phyloP scores from a whole-genome alignment of 805 yeast species.

The Ogataea henricii region DNA sequence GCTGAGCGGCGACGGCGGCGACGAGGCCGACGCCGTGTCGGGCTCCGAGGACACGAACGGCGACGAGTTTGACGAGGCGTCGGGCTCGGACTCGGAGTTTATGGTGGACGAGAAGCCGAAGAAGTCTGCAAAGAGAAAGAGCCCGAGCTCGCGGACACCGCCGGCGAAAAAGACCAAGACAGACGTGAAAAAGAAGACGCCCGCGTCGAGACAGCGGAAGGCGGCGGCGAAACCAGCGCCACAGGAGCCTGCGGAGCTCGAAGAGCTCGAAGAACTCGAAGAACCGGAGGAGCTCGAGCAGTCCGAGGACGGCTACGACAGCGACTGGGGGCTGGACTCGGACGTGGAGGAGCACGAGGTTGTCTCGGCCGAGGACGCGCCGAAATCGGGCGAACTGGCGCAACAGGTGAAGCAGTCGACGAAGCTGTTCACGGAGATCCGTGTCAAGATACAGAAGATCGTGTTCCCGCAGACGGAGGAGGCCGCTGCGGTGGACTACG shows the following conservation, averaged over 20 bases:
- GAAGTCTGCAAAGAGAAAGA: not conserved
- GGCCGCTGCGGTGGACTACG: conserved; percentile 22
- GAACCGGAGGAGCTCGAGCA: conserved; percentile 1
- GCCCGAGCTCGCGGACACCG: conserved; percentile 4
- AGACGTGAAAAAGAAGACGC: conserved; percentile 10
- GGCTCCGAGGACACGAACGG: conserved; percentile 32
- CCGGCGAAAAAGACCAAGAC: conserved; percentile 18
- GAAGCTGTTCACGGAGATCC: conserved; percentile 24
- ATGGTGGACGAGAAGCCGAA: not conserved
- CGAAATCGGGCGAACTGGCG: conserved; percentile 24
- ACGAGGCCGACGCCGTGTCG: conserved; percentile 11
- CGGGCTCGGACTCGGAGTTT: conserved; percentile 3
- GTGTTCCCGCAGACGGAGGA: conserved; percentile 21
- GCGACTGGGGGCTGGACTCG: conserved; percentile 34
- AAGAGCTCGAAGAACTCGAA: too few species aligned
- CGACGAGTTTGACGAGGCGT: conserved; percentile 5
- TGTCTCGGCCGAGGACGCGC: conserved; percentile 21
- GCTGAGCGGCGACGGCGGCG: not conserved
- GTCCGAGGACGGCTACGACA: conserved; percentile 21
- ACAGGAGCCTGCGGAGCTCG: conserved; percentile 2
- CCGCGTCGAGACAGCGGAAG: conserved; percentile 30
- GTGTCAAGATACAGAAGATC: conserved; percentile 27
- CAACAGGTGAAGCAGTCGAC: conserved; percentile 25
- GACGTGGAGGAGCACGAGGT: conserved; percentile 20
- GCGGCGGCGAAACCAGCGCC: conserved; percentile 9